A percentile compares a stretch with the other conserved stretches of the same genome.
These are phyloP conservation scores for Magnolia kwangsiensis DNA, from an alignment of 164 flowering plant species.

Conservation along the genomic window DNA sequence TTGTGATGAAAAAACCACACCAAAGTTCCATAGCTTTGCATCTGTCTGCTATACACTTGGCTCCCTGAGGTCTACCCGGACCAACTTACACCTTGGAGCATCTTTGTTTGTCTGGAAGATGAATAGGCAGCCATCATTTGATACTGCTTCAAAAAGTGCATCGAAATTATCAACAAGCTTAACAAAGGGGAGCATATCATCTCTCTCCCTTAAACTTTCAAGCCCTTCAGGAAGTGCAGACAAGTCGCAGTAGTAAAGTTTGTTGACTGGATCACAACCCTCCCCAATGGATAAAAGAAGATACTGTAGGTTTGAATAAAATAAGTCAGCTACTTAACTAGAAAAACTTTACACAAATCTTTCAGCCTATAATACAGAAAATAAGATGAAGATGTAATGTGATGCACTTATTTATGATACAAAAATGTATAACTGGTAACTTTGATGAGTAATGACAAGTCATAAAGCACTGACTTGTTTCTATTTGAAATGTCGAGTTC, in stretches of 20 bases:
- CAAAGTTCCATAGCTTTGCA: too few relatives aligned
- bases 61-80: slow-evolving; percentile 75
- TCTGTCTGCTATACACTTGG: slow-evolving; percentile 26
- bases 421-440: too few relatives aligned
- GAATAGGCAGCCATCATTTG: slow-evolving; percentile 85
- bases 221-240: slow-evolving; percentile 63
- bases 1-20: too few relatives aligned
- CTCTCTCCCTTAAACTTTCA: slow-evolving; percentile 48
- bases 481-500: too few relatives aligned
- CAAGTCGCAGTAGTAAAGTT: slow-evolving; percentile 81
- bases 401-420: too few relatives aligned
- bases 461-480: too few relatives aligned
- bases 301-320: slow-evolving; percentile 48
- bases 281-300: slow-evolving; percentile 56
- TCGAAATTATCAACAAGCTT: slow-evolving; percentile 85
- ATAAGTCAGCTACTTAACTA: too few relatives aligned
- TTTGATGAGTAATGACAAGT: too few relatives aligned
- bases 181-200: slow-evolving; percentile 68
- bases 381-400: too few relatives aligned
- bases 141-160: slow-evolving; percentile 58
- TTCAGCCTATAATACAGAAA: too few relatives aligned
- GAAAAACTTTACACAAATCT: too few relatives aligned
- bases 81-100: slow-evolving; percentile 91
- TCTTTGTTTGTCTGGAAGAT: slow-evolving; percentile 83
- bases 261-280: slow-evolving; percentile 83